These are phyloP conservation scores for Thuja plicata DNA, from an alignment of 83 land plant species.

Conservation along the genomic window DNA sequence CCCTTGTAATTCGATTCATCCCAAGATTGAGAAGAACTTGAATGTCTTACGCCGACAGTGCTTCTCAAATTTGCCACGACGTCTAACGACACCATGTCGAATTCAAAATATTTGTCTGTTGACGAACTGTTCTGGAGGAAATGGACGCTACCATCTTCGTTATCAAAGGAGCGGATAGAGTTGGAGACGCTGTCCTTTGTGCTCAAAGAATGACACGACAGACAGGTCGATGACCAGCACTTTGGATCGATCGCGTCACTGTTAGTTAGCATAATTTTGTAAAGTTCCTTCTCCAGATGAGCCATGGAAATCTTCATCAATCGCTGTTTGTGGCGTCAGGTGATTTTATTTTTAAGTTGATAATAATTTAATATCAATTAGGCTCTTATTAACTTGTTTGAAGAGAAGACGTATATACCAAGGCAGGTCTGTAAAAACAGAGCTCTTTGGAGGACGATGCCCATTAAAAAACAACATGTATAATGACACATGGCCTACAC, in stretches of 20 bases:
- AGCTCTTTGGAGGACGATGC: no score
- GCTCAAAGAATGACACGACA: neutral
- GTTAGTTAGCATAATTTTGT: constrained; percentile 7
- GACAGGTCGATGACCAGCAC: neutral
- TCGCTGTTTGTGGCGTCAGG: no score
- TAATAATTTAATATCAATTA: no score
- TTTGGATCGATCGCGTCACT: neutral
- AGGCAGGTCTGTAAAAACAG: no score
- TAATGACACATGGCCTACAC: no score
- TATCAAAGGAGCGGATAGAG: neutral
- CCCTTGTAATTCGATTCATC: no score
- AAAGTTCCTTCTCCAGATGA: constrained; percentile 24
- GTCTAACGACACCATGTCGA: constrained; percentile 7
- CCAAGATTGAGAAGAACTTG: no score
- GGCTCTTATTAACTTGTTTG: no score
- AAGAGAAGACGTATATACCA: no score
- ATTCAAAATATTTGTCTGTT: neutral
- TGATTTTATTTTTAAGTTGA: no score
- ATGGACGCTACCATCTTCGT: constrained; percentile 12
- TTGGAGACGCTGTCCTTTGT: neutral
- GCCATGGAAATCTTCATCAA: constrained; percentile 13
- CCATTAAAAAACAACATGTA: no score
- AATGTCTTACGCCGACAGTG: no score
- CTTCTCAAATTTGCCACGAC: constrained; percentile 40
- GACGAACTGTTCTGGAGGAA: neutral